Conservation (phyloP, 805 yeast genomes). For the Metschnikowia cubensis region DNA sequence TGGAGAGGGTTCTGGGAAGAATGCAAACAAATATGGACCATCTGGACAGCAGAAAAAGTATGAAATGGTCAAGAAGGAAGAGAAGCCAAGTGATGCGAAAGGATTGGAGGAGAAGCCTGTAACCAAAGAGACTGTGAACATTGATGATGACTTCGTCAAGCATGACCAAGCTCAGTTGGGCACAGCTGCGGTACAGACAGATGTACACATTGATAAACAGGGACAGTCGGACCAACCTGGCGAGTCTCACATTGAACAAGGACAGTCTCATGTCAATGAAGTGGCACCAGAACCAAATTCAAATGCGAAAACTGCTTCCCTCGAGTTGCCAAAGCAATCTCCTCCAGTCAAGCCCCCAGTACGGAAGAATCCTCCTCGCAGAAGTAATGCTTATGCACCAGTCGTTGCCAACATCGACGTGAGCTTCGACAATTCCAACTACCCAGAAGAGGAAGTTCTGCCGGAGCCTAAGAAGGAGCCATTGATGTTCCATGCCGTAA, state of each 20-base stretch:
- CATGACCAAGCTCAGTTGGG: too few species aligned
- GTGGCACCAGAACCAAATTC: background rate
- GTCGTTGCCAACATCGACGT: slow-evolving; percentile 27
- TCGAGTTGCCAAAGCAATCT: background rate
- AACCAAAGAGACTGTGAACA: background rate
- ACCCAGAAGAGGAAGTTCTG: slow-evolving; percentile 7
- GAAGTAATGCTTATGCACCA: slow-evolving; percentile 5
- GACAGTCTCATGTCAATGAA: background rate
- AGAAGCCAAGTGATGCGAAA: background rate
- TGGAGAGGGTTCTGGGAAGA: background rate
- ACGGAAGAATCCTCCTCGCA: background rate
- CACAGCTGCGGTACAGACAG: too few species aligned
- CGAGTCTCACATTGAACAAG: background rate
- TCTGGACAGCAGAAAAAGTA: slow-evolving; percentile 7
- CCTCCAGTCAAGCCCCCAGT: background rate
- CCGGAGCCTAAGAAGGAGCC: slow-evolving; percentile 4
- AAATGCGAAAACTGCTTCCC: background rate
- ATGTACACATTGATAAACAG: too few species aligned
- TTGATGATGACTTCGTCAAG: background rate
- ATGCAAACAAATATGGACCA: slow-evolving; percentile 13
- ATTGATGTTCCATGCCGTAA: slow-evolving; percentile 9
- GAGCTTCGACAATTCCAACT: slow-evolving; percentile 26
- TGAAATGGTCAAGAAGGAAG: slow-evolving; percentile 8
- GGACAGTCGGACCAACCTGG: too few species aligned
- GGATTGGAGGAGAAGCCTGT: background rate